These are phyloP conservation scores for Nigrospora oryzae DNA, from an alignment of 2,329 filamentous ascomycete genomes.

Conservation along the genomic window DNA sequence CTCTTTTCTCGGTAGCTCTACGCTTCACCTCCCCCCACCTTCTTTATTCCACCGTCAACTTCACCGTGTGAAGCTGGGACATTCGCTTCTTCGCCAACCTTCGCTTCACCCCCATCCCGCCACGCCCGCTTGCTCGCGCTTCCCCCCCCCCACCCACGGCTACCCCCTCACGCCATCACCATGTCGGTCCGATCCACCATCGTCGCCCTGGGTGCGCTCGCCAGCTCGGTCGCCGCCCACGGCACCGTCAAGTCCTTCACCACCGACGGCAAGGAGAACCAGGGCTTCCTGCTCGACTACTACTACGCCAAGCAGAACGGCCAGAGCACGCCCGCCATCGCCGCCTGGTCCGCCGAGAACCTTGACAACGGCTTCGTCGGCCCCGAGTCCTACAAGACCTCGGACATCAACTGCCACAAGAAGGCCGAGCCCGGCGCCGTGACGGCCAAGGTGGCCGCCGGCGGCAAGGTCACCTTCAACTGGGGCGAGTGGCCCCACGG, in stretches of 20 bases:
- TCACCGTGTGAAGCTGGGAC: slow-evolving; percentile 7
- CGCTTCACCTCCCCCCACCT: neutral
- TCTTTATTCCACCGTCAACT: slow-evolving; percentile 4
- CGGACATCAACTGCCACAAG: slow-evolving; percentile 39
- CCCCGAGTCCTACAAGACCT: slow-evolving; percentile 24
- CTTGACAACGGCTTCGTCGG: slow-evolving; percentile 42
- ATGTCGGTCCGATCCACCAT: slow-evolving; percentile 11
- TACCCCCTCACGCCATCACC: neutral
- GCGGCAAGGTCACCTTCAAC: slow-evolving; percentile 18
- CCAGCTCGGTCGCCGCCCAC: slow-evolving; percentile 21
- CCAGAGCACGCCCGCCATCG: slow-evolving; percentile 11
- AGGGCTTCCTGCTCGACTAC: slow-evolving; percentile 20
- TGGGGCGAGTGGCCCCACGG: slow-evolving; percentile 25
- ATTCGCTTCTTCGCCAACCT: neutral
- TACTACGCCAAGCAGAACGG: slow-evolving; percentile 22
- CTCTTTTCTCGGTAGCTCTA: neutral
- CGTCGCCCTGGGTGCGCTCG: slow-evolving; percentile 15
- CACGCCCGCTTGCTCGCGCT: neutral
- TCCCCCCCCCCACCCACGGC: neutral
- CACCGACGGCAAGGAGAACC: slow-evolving; percentile 29
- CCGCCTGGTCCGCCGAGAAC: slow-evolving; percentile 23
- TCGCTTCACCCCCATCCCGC: neutral
- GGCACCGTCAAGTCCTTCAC: slow-evolving; percentile 40
- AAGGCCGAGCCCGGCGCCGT: slow-evolving; percentile 24
- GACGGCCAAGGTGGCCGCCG: slow-evolving; percentile 21